Conservation (phyloP, 2,329 filamentous ascomycete species). For the Exserohilum turcica region DNA sequence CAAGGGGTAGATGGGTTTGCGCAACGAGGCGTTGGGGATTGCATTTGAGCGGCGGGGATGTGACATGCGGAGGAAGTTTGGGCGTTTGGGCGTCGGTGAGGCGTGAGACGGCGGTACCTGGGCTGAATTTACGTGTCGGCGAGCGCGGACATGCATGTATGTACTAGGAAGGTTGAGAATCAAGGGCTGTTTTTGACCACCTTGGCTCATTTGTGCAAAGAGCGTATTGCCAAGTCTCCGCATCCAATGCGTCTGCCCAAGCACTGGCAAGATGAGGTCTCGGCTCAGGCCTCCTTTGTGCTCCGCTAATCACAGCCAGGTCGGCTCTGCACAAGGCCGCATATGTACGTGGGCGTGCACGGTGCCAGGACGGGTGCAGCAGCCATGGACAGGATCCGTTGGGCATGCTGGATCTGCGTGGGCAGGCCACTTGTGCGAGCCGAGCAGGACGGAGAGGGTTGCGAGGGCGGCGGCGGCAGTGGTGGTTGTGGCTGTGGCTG, state of each 20-base stretch:
- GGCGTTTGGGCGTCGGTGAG: conserved; percentile 10
- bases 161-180: not conserved
- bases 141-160: not conserved
- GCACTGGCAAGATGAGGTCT: not conserved
- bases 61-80: conserved; percentile 17
- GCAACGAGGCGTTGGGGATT: not conserved
- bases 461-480: too few relatives aligned
- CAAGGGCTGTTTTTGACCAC: not conserved
- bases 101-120: not conserved
- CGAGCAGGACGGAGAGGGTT: too few relatives aligned
- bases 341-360: not conserved
- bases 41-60: not conserved
- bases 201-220: not conserved
- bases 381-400: not conserved
- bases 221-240: not conserved
- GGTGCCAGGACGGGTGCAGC: not conserved
- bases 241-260: not conserved
- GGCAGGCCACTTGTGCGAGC: not conserved
- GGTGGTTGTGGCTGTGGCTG: not conserved
- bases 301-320: not conserved
- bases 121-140: not conserved
- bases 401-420: not conserved
- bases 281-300: not conserved
- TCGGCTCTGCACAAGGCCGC: not conserved
- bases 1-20: conserved; percentile 50